phyloP scores from a whole-genome alignment of 2,329 filamentous ascomycete species.

The Monilinia fructicola region DNA sequence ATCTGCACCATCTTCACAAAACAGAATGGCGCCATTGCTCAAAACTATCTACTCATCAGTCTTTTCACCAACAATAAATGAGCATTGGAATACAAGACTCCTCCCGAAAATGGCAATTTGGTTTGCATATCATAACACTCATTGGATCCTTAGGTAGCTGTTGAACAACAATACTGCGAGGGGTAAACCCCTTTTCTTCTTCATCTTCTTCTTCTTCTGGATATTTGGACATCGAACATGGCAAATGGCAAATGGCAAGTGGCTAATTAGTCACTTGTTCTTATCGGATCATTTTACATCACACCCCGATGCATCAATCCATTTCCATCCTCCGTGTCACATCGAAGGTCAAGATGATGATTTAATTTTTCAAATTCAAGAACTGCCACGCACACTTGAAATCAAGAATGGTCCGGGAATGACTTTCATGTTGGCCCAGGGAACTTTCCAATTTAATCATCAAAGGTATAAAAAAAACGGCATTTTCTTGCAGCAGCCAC shows the following conservation, averaged over 20 bases:
- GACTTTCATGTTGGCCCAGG: not conserved
- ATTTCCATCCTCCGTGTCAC: not conserved
- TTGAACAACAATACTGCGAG: not conserved
- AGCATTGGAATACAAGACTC: not conserved
- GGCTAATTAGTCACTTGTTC: not conserved
- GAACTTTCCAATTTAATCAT: not conserved
- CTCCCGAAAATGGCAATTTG: slow-evolving; percentile 10
- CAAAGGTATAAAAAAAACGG: not conserved
- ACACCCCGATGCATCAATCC: slow-evolving; percentile 1
- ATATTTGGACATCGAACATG: not conserved
- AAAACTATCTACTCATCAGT: not conserved
- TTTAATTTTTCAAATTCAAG: not conserved
- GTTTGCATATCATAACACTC: slow-evolving; percentile 8
- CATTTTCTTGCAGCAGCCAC: not conserved
- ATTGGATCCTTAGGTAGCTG: not conserved
- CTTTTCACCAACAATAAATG: slow-evolving; percentile 5
- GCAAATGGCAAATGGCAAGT: not conserved
- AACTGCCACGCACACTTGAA: not conserved
- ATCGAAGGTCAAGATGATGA: not conserved
- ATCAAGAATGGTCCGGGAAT: not conserved
- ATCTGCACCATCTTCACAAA: not conserved
- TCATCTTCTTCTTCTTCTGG: slow-evolving; percentile 6
- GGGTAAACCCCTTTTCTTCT: not conserved
- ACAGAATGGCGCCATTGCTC: not conserved
- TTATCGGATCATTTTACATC: slow-evolving; percentile 16